phyloP scores from a whole-genome alignment of 208 protist species.

The Leishmania tarentolae region DNA sequence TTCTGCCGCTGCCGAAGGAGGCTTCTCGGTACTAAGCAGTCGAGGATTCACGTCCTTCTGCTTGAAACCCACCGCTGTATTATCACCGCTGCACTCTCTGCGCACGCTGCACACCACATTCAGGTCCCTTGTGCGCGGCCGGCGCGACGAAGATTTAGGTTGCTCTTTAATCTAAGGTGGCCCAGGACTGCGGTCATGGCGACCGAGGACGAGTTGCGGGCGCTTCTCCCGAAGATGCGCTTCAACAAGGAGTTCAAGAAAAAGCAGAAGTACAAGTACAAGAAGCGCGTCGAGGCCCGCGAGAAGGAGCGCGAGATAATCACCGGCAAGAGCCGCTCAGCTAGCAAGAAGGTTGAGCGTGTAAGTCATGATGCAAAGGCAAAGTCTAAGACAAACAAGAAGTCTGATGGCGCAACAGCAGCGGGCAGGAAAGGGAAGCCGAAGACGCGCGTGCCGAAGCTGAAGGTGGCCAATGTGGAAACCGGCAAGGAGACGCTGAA shows the following conservation, averaged over 20 bases:
- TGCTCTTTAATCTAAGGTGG: neutral
- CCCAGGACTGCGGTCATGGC: slow-evolving; percentile 8
- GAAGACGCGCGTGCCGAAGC: slow-evolving; percentile 48
- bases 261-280: slow-evolving; percentile 44
- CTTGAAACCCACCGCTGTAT: neutral
- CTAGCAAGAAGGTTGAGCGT: slow-evolving; percentile 11
- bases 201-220: slow-evolving; percentile 31
- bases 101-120: neutral
- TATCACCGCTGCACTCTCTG: no score
- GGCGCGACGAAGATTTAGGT: neutral
- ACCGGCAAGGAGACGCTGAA: slow-evolving; percentile 59
- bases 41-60: neutral
- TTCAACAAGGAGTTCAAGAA: slow-evolving; percentile 73
- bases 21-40: neutral
- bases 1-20: neutral
- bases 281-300: slow-evolving; percentile 39
- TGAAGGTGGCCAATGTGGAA: slow-evolving; percentile 38
- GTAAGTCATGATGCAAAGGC: slow-evolving; percentile 16
- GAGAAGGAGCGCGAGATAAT: slow-evolving; percentile 35
- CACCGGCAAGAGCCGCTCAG: slow-evolving; percentile 27
- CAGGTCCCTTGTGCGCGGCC: neutral
- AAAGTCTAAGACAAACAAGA: neutral
- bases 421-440: slow-evolving; percentile 17
- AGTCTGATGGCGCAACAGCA: neutral
- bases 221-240: slow-evolving; percentile 41